phyloP scores from a whole-genome alignment of 257 asterid species.

The Jasminum sambac region DNA sequence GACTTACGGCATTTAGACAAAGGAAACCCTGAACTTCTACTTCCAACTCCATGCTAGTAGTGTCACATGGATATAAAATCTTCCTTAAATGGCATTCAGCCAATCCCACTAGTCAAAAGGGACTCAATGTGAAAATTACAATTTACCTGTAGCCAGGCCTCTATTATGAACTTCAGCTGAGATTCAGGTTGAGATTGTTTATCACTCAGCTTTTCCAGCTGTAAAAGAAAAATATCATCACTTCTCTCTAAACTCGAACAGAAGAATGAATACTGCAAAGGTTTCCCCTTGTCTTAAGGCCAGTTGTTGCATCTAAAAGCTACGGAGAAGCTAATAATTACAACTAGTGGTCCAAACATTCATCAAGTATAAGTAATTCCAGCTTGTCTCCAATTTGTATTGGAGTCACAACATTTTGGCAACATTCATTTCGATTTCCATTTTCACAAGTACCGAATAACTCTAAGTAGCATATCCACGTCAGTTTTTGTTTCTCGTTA shows the following conservation, averaged over 20 bases:
- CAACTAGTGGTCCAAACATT: not conserved
- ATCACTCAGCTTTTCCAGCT: slow-evolving; percentile 93
- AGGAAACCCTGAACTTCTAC: not conserved
- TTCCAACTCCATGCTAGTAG: slow-evolving; percentile 13
- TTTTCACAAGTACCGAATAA: not conserved
- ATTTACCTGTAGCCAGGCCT: slow-evolving; percentile 95
- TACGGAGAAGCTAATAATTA: not conserved
- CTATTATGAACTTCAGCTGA: slow-evolving; percentile 90
- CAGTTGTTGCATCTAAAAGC: not conserved
- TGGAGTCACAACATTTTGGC: not conserved
- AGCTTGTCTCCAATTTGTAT: not conserved
- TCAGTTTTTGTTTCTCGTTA: not conserved
- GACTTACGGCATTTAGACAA: not conserved
- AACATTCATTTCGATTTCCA: not conserved
- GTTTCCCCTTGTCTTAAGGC: not conserved
- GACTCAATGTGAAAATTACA: slow-evolving; percentile 13
- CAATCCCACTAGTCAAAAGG: slow-evolving; percentile 6
- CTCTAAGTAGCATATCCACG: not conserved
- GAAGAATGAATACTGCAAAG: not conserved
- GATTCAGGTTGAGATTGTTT: slow-evolving; percentile 88
- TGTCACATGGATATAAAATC: not conserved
- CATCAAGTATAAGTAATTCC: not conserved
- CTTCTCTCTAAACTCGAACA: slow-evolving; percentile 2
- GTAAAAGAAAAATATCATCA: slow-evolving; percentile 38
- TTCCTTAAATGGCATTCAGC: slow-evolving; percentile 16